These are phyloP conservation scores for Leptographium wingfieldii DNA, from an alignment of 2,329 filamentous ascomycete species.

Conservation along the genomic window DNA sequence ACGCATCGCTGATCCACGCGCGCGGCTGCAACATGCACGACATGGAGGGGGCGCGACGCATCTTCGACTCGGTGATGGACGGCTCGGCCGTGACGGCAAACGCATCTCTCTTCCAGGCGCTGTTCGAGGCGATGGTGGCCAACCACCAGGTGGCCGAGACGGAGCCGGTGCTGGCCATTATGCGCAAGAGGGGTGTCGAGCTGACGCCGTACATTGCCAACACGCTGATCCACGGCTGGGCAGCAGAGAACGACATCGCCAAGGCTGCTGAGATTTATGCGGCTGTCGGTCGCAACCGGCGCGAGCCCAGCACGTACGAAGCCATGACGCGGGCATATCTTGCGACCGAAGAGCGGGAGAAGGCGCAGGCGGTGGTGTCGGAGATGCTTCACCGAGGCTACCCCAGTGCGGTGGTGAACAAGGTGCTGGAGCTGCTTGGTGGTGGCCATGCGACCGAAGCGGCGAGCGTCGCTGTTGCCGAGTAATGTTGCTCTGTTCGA, in stretches of 20 bases:
- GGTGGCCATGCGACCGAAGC: conserved; percentile 33
- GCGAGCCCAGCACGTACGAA: conserved; percentile 96
- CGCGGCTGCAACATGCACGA: conserved; percentile 91
- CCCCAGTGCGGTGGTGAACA: conserved; percentile 80
- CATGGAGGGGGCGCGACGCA: conserved; percentile 64
- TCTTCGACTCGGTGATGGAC: conserved; percentile 71
- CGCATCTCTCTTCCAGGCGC: conserved; percentile 83
- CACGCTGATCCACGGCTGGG: conserved; percentile 95
- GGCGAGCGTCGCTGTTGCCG: conserved; percentile 16
- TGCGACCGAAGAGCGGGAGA: conserved; percentile 64
- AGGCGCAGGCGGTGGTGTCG: conserved; percentile 65
- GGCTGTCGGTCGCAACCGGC: conserved; percentile 60
- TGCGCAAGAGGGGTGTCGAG: conserved; percentile 61
- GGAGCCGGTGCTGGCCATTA: conserved; percentile 59
- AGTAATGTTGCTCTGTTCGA: background rate
- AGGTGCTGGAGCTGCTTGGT: conserved; percentile 81
- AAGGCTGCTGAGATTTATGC: conserved; percentile 73
- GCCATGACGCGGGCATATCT: conserved; percentile 94
- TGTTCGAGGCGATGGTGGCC: conserved; percentile 95
- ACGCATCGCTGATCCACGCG: conserved; percentile 88
- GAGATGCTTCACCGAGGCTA: conserved; percentile 90
- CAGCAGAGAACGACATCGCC: conserved; percentile 64
- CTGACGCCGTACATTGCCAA: conserved; percentile 98
- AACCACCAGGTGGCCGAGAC: conserved; percentile 76
- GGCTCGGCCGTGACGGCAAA: conserved; percentile 57